Conservation (phyloP, 805 yeast genomes). For the Monosporozyma unispora region DNA sequence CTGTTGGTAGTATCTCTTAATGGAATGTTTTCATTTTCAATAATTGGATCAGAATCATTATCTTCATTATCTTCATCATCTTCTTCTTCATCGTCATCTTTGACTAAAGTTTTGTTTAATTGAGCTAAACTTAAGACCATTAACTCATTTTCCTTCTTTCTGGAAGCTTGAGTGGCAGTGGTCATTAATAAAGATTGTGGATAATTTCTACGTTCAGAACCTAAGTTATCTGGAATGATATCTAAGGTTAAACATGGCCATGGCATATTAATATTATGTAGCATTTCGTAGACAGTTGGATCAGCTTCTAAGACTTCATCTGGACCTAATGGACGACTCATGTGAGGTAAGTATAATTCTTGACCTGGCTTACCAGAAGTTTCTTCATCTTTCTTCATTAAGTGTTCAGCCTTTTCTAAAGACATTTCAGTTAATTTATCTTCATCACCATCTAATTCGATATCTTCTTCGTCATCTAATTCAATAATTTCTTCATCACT, state of each 20-base stretch:
- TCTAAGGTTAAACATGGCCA: conserved; percentile 97
- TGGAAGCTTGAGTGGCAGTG: conserved; percentile 90
- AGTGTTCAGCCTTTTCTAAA: conserved; percentile 30
- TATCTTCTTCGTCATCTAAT: conserved; percentile 54
- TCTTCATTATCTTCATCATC: conserved; percentile 70
- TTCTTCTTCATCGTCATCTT: conserved; percentile 66
- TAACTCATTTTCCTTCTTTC: conserved; percentile 80
- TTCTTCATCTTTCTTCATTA: conserved; percentile 33
- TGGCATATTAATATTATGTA: conserved; percentile 85
- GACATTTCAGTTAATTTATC: conserved; percentile 30
- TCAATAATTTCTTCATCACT: conserved; percentile 86
- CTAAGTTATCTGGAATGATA: conserved; percentile 75
- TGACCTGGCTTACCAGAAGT: conserved; percentile 30
- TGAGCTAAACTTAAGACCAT: conserved; percentile 75
- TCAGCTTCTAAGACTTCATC: conserved; percentile 96
- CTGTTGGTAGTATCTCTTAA: conserved; percentile 82
- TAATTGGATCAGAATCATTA: conserved; percentile 68
- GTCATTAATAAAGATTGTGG: conserved; percentile 82
- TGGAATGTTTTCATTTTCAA: conserved; percentile 77
- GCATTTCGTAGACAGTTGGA: conserved; percentile 91
- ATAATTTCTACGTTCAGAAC: conserved; percentile 78
- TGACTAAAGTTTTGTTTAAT: conserved; percentile 76
- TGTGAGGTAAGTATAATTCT: conserved; percentile 73
- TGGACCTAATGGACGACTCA: conserved; percentile 83
- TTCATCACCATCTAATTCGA: conserved; percentile 28